Evolutionary conservation across 768 basidiomycete species (phyloP), one percentile per base, ranked within the genome.

Genomic region (Pleurotus djamor): DNA sequence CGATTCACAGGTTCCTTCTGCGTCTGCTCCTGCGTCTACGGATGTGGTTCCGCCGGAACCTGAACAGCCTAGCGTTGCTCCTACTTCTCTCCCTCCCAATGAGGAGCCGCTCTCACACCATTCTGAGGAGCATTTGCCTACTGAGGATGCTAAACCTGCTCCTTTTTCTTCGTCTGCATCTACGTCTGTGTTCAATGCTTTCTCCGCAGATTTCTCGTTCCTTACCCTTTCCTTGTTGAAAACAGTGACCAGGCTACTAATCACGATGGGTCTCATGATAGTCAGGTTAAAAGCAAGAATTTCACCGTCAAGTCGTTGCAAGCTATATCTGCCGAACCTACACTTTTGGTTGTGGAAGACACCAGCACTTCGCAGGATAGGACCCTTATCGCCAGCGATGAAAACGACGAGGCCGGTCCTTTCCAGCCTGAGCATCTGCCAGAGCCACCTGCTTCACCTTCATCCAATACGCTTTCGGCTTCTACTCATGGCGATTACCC

Each of bases 361-460:
- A 59, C 58, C 34, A n/a, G 64, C 28, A 52, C 61, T 14, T 61
- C 62, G 9, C 70, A 72, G 28, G 70, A 69, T 21, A 68, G 64
- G 1, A 61, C 64, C 13, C 37, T 37, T 67, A 69, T 63, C 60
- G 69, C 55, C 64, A 74, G 65, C 51, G 62, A 63, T 28, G 57
- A 56, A n/a, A 56, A 59, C 38, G 65, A 66, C 44, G 69, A 68
- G 36, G 48, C 64, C 13, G 59, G 64, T 10, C 32, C 49, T 1
- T 33, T 32, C 16, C 72, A 72, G 57, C 68, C 70, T 58, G 83
- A 84, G 50, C 81, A 85, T 65, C 69, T 83, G 5, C 79, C 82
- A 6, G 87, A 88, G 65, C 84, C 84, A 33, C 84, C 85, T 34
- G 77, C 79, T 16, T 87, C 85, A 4, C 83, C 81, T 7, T 68